Base-by-base conservation (phyloP, 1,139 yeast genomes). In the Nadsonia starkeyi-henricii region DNA sequence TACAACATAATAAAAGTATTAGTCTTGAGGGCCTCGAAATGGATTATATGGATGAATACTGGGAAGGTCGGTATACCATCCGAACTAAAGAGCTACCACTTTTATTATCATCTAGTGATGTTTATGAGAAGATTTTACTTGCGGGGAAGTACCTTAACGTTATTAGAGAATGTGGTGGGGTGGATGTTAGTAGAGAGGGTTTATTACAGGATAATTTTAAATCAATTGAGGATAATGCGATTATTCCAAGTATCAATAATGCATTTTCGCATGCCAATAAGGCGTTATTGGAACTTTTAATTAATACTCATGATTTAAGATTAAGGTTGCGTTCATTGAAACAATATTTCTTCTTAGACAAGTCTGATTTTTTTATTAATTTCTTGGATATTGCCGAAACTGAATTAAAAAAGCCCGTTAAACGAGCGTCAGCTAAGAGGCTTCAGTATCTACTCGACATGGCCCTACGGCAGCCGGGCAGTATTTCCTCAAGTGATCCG, bases 101-200 rank as follows among this genome's bases (percentile, higher is more conserved):
- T 48, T 91, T 82, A 55, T 76, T 89, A 48, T 63, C 70, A 8
- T 65, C 69, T 47, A 69, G 69, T n/a, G 77, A 73, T 1, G 62
- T 79, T 1, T 85, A 82, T 56, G 69, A 69, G 47, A 82, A 84
- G 60, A 73, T 91, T 1, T 66, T 91, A 26, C 70, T 79, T 47
- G 86, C 96, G 0, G 99, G 99, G 1, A 88, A 86, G 62, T 81
- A 81, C 56, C 67, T 89, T 50, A 85, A 85, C 56, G 81, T 91
- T 3, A 73, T 84, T 50, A 74, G 79, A 51, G 78, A 72, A 49
- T 78, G 85, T 54, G 78, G 78, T 1, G 65, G 65, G 13, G 54
- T 55, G 4, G 62, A 57, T 48, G 59, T 53, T 7, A 51, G 58
- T 46, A 54, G 53, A 30, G 60, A 58, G 20, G 28, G 9, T 23